Conservation (phyloP, 768 basidiomycete species). For the Tylopilus rubrobrunneus region DNA sequence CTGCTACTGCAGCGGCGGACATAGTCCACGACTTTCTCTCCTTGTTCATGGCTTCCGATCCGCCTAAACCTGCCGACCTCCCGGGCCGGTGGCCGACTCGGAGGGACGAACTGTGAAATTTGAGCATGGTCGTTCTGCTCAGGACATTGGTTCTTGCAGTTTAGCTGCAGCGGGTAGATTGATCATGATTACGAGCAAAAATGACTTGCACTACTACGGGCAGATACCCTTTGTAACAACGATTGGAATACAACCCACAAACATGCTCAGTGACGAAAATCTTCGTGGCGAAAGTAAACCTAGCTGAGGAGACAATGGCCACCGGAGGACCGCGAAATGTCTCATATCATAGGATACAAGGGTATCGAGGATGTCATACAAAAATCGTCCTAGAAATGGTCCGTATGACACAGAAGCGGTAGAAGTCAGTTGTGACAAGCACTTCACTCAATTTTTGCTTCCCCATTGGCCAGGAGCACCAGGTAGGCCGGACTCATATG, state of each 20-base stretch:
- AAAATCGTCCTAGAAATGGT: conserved; percentile 13
- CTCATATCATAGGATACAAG: conserved; percentile 16
- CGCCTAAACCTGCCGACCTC: conserved; percentile 18
- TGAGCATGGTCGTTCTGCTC: too few relatives aligned
- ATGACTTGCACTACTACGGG: conserved; percentile 19
- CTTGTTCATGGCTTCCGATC: conserved; percentile 31
- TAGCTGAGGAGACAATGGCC: neutral
- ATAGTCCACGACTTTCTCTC: conserved; percentile 44
- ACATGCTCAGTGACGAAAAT: neutral
- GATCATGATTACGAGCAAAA: neutral
- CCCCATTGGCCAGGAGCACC: conserved; percentile 53
- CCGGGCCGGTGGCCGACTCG: conserved; percentile 1
- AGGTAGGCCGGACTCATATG: conserved; percentile 55
- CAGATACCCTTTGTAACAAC: conserved; percentile 15
- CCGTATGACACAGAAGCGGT: conserved; percentile 9
- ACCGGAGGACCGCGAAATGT: neutral
- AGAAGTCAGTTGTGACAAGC: neutral
- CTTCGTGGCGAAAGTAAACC: neutral
- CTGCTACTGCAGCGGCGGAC: conserved; percentile 42
- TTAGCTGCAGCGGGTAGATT: too few relatives aligned
- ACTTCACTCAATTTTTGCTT: conserved; percentile 29
- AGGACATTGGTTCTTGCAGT: too few relatives aligned
- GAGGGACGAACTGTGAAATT: conserved; percentile 22
- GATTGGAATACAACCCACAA: conserved; percentile 62
- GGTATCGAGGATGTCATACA: conserved; percentile 22